Evolutionary conservation across 768 basidiomycete genomes (phyloP).

Genomic region (Myochromella boudieri): DNA sequence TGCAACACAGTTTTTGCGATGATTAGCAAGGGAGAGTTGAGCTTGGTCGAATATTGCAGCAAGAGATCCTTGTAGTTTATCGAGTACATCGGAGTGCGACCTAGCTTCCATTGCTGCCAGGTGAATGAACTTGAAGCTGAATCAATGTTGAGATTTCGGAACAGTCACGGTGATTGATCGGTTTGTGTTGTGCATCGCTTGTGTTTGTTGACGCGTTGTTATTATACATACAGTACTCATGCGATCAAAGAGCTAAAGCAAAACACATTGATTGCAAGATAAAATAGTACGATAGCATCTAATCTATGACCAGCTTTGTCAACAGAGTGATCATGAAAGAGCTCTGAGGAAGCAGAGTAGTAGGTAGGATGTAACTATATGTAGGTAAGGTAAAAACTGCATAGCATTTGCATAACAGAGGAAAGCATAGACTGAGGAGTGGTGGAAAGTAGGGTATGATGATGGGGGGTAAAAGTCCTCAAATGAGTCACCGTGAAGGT

Average conservation of each 20-base stretch:
- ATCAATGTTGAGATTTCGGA: conserved; percentile 1
- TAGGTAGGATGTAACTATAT: too few relatives aligned
- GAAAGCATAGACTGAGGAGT: conserved; percentile 1
- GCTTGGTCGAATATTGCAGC: conserved; percentile 71
- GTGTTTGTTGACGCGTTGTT: conserved; percentile 21
- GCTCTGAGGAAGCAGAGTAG: too few relatives aligned
- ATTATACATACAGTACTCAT: too few relatives aligned
- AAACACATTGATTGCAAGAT: too few relatives aligned
- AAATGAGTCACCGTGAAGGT: conserved; percentile 14
- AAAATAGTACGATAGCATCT: too few relatives aligned
- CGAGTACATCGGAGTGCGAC: conserved; percentile 23
- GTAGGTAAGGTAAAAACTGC: neutral
- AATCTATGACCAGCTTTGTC: too few relatives aligned
- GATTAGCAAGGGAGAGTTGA: conserved; percentile 78
- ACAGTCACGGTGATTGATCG: conserved; percentile 10
- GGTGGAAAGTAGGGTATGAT: neutral
- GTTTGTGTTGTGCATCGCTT: conserved; percentile 13
- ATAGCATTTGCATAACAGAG: neutral
- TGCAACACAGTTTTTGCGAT: conserved; percentile 89
- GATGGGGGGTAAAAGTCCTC: conserved; percentile 1
- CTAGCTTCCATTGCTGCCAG: conserved; percentile 22
- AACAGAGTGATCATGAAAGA: too few relatives aligned
- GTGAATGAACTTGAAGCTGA: neutral
- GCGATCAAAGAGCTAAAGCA: too few relatives aligned
- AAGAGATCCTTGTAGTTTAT: conserved; percentile 34